Base-by-base conservation (phyloP, 768 basidiomycete species). In the Tubosaeta sp. region DNA sequence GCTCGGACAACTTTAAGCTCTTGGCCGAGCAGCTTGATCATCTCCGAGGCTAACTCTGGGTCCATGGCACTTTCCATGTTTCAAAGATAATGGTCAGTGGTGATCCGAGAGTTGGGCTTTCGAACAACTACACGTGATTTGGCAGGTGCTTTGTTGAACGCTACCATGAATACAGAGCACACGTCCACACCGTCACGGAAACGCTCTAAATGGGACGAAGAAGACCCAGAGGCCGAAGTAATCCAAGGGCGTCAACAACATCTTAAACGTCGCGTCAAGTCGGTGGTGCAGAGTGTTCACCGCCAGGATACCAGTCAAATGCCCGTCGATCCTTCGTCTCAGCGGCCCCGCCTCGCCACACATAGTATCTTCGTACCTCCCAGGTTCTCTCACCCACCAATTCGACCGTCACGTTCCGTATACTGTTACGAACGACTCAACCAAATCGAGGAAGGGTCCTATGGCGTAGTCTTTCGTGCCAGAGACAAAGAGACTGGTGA, bases 401-500 rank as follows among this genome's bases (percentile, higher is more conserved):
- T 98, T 21, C 71, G 79, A 35, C 83, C 94, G 1, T 94, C 95
- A 22, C 87, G 95, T 21, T 94, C 93, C 5, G 95, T 97, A 1
- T 95, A 93, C 70, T 83, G 80, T 59, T 97, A 97, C 66, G 94
- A 97, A 59, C 77, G 90, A 36, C 76, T 99, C 48, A 99, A 99
- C 68, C 91, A 96, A 60, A 99, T 99, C 60, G 96, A 98, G 70
- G 96, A 99, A 71, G 96, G 96, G 5, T 93, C 91, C 0, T 99
- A 99, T 59, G 96, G 96, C 16, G 84, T 98, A 34, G 96, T 99
- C 14, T 98, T 92, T 56, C 84, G 96, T n/a, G 96, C 96, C 19
- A 77, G 83, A 59, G 95, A 97, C 72, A 95, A 91, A 67, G 81
- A 91, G 64, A 93, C 94, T 0, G 92, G 93, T 6, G 94, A 94